Base-by-base conservation (phyloP, 805 yeast genomes). In the Kockiozyma suomiensis region DNA sequence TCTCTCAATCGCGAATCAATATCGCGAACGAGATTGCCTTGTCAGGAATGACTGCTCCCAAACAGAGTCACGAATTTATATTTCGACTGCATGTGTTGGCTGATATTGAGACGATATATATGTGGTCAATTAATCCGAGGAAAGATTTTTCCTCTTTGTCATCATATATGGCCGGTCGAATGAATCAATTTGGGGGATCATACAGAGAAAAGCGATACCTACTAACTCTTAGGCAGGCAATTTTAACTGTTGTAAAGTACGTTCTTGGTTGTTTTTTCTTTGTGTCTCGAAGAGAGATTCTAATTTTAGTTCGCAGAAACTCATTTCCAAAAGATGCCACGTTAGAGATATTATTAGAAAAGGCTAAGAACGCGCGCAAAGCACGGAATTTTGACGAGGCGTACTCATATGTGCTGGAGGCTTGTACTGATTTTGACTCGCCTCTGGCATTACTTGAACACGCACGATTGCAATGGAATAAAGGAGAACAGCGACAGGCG, bases 401-500 rank as follows among this genome's bases (percentile, higher is more conserved):
- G 0, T 84, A 90, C 1, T 81, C 85, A 21, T 79, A 85, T 7
- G 81, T 87, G 23, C 80, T 88, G 69, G 79, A 83, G 67, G 90
- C 90, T 1, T 41, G 66, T 45, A 19, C 46, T 13, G 75, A 82
- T 73, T 74, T 28, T 12, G 58, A 76, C 33, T 38, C 64, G 21
- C 69, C 68, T 7, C 50, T 59, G 23, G 71, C 72, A 4, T 54
- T 57, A 19, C 60, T 87, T 41, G 96, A 91, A 70, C 86, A 87
- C 72, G 86, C 97, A 0, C 85, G 88, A 58, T 78, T 94, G 7
- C 73, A 90, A 41, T 93, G 98, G 97, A 86, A 85, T 2, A 90
- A 88, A 70, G 97, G 96, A 0, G 96, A 90, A 64, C 89, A 84
- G 61, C 82, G 91, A 25, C 86, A 90, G 66, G 98, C 98, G 0